Conservation (phyloP, 2,329 filamentous ascomycete species). For the Trichoderma guizhouense region DNA sequence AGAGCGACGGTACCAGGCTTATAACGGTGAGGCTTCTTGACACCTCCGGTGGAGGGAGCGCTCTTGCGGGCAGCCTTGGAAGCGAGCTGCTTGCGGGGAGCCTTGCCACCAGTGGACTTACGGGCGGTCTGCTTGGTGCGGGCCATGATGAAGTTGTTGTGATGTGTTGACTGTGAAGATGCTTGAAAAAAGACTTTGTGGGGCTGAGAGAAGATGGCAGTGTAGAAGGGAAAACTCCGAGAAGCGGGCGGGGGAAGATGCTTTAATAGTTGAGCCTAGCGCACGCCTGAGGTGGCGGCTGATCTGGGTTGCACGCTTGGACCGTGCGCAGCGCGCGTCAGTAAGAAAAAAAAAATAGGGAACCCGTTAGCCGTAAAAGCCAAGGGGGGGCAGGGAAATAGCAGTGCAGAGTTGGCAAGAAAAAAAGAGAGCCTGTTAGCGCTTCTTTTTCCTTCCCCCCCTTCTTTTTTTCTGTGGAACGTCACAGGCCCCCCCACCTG, state of each 20-base stretch:
- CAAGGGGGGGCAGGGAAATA: not conserved
- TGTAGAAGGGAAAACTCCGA: conserved; percentile 41
- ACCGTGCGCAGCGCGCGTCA: conserved; percentile 25
- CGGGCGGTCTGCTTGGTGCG: conserved; percentile 66
- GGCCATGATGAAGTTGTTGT: conserved; percentile 53
- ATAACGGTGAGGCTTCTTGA: conserved; percentile 91
- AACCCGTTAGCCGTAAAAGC: not conserved
- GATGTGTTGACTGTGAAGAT: conserved; percentile 27
- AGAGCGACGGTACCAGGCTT: conserved; percentile 95
- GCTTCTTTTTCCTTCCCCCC: not conserved
- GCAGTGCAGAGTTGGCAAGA: not conserved
- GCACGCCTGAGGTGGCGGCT: conserved; percentile 33
- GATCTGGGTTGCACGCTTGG: conserved; percentile 33
- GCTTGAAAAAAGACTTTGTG: conserved; percentile 25
- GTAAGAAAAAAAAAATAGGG: conserved; percentile 15
- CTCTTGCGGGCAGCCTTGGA: conserved; percentile 99
- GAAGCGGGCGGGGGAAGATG: conserved; percentile 42
- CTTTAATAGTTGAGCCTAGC: conserved; percentile 40
- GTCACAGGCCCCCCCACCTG: not conserved
- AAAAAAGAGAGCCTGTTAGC: conserved; percentile 21
- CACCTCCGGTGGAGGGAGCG: conserved; percentile 92
- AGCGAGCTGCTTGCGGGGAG: conserved; percentile 91
- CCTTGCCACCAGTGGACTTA: conserved; percentile 79
- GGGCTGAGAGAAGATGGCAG: conserved; percentile 33
- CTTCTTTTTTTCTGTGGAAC: not conserved